Evolutionary conservation across 768 basidiomycete species (phyloP).

Genomic region (Postia placenta): DNA sequence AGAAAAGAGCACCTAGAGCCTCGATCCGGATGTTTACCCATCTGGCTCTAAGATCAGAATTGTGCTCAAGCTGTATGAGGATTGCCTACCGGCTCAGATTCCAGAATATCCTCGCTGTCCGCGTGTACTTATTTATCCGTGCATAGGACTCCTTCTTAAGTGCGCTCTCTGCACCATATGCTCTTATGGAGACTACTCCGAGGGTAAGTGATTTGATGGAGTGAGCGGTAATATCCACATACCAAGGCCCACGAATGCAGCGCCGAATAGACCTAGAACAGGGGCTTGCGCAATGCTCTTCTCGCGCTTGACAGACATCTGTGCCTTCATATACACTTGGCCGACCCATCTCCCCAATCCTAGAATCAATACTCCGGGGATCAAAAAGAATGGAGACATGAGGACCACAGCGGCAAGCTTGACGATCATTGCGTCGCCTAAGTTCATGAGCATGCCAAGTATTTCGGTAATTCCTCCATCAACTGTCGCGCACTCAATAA

Average conservation of each 20-base stretch:
- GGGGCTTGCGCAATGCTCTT: conserved; percentile 44
- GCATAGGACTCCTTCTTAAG: conserved; percentile 36
- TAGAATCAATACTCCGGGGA: conserved; percentile 30
- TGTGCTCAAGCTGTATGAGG: neutral
- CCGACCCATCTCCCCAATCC: conserved; percentile 35
- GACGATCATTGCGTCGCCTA: conserved; percentile 25
- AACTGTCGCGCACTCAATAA: conserved; percentile 17
- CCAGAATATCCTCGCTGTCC: conserved; percentile 38
- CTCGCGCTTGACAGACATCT: conserved; percentile 50
- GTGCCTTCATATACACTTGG: conserved; percentile 47
- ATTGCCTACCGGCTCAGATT: conserved; percentile 32
- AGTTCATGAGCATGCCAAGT: conserved; percentile 21
- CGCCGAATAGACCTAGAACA: conserved; percentile 43
- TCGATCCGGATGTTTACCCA: conserved; percentile 49
- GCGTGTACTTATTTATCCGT: conserved; percentile 43
- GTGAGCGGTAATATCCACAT: conserved; percentile 12
- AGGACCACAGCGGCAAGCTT: conserved; percentile 31
- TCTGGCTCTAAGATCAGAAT: conserved; percentile 7
- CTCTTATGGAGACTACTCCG: conserved; percentile 42
- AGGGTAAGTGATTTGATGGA: neutral
- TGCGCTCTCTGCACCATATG: conserved; percentile 46
- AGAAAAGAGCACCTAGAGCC: conserved; percentile 49
- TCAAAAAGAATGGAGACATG: conserved; percentile 33
- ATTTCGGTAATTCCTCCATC: conserved; percentile 25
- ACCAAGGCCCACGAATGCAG: conserved; percentile 45